Evolutionary conservation across 2,329 filamentous ascomycete genomes (phyloP), one percentile per base, ranked within the genome.

Genomic region (Cordyceps javanica): DNA sequence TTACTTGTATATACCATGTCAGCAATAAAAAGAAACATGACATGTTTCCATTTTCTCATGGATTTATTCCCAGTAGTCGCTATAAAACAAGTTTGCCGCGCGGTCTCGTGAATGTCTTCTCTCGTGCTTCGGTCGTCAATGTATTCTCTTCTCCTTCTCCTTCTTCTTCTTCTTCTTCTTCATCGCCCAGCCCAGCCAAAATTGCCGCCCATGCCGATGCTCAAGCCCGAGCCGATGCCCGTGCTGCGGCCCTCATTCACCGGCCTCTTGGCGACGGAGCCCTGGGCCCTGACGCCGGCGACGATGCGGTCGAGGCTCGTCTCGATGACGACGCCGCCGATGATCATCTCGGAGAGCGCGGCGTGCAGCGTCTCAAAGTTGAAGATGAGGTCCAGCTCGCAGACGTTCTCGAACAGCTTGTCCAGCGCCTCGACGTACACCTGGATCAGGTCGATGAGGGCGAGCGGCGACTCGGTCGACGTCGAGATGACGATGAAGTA

Each of bases 401-500:
- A 99, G 10, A 99, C 94, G 70, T 99, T 97, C 75, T 97, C 94
- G 70, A 99, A 99, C 41, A 99, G 80, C 62, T 91, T 86, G 72
- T 99, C 94, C 36, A 99, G 82, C 1, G 93, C 87, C 74, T 99
- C 94, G 62, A 99, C 94, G 67, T 97, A 99, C 60, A 99, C 94
- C 74, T 99, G 94, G 63, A 99, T 97, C 56, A 99, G 78, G 72
- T 99, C 94, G 61, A 99, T 91, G 25, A 99, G 82, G 1, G 94
- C 94, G 3, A 99, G 87, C 0, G 94, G 94, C 1, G 91, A 96
- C 74, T 99, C 94, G 59, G 94, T 97, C 5, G 91, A 91, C 5
- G 95, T 99, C 36, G 89, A 94, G 68, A 99, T 99, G 70, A 99
- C 80, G 73, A 99, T 99, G 77, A 99, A 99, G 76, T 95, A 97